phyloP scores from a whole-genome alignment of 1,284 basidiomycete species.

The Sphagnurus paluster region DNA sequence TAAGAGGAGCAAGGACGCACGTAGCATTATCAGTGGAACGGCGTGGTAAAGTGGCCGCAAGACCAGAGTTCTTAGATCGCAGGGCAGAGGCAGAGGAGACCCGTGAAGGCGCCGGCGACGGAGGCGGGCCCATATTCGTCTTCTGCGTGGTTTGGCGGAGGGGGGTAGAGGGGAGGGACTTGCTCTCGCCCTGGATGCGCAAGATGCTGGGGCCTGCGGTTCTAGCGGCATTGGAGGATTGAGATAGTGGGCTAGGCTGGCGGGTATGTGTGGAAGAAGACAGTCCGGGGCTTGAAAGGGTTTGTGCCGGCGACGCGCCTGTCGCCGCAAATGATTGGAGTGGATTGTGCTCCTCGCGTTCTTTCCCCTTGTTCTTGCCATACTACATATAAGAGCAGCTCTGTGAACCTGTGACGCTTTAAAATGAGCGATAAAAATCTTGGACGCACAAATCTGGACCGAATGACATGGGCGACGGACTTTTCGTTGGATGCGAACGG shows the following conservation, averaged over 20 bases:
- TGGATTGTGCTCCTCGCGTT: slow-evolving; percentile 46
- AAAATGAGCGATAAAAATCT: slow-evolving; percentile 14
- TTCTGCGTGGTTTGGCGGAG: slow-evolving; percentile 12
- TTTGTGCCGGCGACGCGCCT: slow-evolving; percentile 38
- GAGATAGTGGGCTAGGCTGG: slow-evolving; percentile 30
- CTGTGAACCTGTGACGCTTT: slow-evolving; percentile 17
- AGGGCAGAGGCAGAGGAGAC: slow-evolving; percentile 14
- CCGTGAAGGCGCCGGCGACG: slow-evolving; percentile 24
- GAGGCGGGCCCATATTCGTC: slow-evolving; percentile 17
- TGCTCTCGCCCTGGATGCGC: slow-evolving; percentile 16
- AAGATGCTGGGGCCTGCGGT: slow-evolving; percentile 17
- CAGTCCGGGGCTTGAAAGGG: slow-evolving; percentile 29
- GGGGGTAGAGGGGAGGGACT: slow-evolving; percentile 11
- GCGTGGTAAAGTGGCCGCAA: slow-evolving; percentile 25
- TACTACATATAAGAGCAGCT: slow-evolving; percentile 42
- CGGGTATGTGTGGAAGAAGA: slow-evolving; percentile 23
- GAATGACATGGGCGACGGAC: slow-evolving; percentile 63
- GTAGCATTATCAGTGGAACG: slow-evolving; percentile 63
- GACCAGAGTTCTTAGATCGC: slow-evolving; percentile 22
- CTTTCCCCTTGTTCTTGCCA: slow-evolving; percentile 65
- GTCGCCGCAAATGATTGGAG: slow-evolving; percentile 36
- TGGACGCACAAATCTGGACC: slow-evolving; percentile 69
- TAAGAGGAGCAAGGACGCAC: slow-evolving; percentile 42
- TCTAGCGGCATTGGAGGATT: slow-evolving; percentile 20
- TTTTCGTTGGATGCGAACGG: slow-evolving; percentile 31